Conservation (phyloP, 1,139 yeast species). For the Geotrichum fermentans region DNA sequence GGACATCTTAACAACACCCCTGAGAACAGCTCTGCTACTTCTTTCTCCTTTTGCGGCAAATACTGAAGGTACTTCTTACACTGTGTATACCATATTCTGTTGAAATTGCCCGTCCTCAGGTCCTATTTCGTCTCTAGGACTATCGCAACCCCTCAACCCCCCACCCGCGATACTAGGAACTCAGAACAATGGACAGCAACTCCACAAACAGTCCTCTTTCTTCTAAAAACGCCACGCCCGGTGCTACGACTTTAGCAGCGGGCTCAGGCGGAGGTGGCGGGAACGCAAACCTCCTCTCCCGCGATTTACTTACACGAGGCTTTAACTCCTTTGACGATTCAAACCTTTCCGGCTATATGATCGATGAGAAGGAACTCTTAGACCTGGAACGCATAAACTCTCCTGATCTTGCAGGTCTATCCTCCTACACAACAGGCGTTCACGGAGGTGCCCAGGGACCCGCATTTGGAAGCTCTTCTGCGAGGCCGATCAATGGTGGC, state of each 20-base stretch:
- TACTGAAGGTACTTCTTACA: no score
- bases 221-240: no score
- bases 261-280: no score
- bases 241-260: no score
- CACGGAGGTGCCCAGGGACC: background rate
- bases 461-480: slow-evolving; percentile 1
- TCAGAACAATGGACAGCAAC: background rate
- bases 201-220: background rate
- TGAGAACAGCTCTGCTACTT: no score
- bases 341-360: slow-evolving; percentile 27
- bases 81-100: no score
- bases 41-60: no score
- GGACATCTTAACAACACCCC: no score
- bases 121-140: no score
- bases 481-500: slow-evolving; percentile 12
- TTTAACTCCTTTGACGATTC: slow-evolving; percentile 31
- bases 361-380: slow-evolving; percentile 34
- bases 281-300: slow-evolving; percentile 28
- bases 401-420: slow-evolving; percentile 21
- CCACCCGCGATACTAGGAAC: background rate
- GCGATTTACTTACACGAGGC: slow-evolving; percentile 30
- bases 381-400: slow-evolving; percentile 29
- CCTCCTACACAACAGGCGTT: background rate
- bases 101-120: no score
- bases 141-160: no score